A percentile compares a stretch with the other conserved stretches of the same genome.
phyloP scores from a whole-genome alignment of 2,329 filamentous ascomycete genomes.

The Pyrenophora seminiperda region DNA sequence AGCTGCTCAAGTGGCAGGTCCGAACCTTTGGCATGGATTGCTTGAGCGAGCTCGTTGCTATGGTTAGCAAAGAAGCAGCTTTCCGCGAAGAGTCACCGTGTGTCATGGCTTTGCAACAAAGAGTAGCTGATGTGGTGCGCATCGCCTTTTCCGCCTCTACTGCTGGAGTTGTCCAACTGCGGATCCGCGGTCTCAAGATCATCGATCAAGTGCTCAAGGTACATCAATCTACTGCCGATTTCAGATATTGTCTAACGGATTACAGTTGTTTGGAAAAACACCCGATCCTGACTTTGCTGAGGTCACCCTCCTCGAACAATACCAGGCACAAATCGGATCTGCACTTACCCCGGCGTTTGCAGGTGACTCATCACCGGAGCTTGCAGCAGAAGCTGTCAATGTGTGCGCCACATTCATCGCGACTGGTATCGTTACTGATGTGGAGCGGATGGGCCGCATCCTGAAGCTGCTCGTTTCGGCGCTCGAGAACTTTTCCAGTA shows the following conservation, averaged over 20 bases:
- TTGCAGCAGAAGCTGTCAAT: conserved; percentile 94
- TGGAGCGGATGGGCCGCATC: conserved; percentile 98
- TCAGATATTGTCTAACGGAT: not conserved
- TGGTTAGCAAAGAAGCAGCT: conserved; percentile 78
- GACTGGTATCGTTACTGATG: conserved; percentile 94
- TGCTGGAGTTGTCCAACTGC: conserved; percentile 84
- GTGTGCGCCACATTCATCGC: conserved; percentile 98
- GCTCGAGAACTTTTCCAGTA: conserved; percentile 85
- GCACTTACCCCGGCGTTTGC: conserved; percentile 96
- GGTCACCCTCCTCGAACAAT: conserved; percentile 93
- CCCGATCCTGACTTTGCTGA: conserved; percentile 98
- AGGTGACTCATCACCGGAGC: conserved; percentile 90
- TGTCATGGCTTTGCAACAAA: conserved; percentile 77
- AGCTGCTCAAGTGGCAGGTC: conserved; percentile 93
- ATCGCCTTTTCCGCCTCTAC: conserved; percentile 98
- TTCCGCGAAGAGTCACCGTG: conserved; percentile 79
- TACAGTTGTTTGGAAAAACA: conserved; percentile 84
- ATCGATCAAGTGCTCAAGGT: conserved; percentile 87
- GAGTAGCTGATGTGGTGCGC: conserved; percentile 88
- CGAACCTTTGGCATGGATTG: conserved; percentile 91
- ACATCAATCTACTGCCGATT: not conserved
- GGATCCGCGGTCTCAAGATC: conserved; percentile 90
- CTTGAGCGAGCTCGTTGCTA: conserved; percentile 78
- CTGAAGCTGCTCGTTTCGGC: conserved; percentile 90
- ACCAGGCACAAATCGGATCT: conserved; percentile 97